Percentiles rank a stretch among this genome's conserved stretches.
Conservation (phyloP, 2,329 filamentous ascomycete species). For the Cladophialophora exuberans region DNA sequence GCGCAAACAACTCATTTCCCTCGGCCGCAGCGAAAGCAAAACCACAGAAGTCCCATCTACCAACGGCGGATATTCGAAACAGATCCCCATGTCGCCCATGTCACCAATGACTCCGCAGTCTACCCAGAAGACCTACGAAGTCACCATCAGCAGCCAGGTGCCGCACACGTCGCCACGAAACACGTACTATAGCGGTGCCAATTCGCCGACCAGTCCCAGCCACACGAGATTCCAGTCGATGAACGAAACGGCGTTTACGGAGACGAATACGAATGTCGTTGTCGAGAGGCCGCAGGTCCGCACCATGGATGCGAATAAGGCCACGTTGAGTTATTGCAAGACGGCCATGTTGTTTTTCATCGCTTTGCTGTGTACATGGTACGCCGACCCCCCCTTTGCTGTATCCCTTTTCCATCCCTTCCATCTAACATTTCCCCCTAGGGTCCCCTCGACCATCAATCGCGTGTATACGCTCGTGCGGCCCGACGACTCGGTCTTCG, state of each 20-base stretch:
- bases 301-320: conserved; percentile 39
- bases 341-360: conserved; percentile 46
- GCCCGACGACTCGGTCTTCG: conserved; percentile 54
- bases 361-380: conserved; percentile 48
- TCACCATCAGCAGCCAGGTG: conserved; percentile 26
- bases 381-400: no score
- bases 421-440: conserved; percentile 20
- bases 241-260: not conserved
- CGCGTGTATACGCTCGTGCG: conserved; percentile 71
- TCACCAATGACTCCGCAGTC: not conserved
- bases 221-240: conserved; percentile 12
- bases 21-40: conserved; percentile 10
- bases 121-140: conserved; percentile 17
- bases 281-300: conserved; percentile 6
- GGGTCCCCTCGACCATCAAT: conserved; percentile 73
- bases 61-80: conserved; percentile 11
- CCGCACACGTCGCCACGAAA: conserved; percentile 14
- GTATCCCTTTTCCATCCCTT: conserved; percentile 24
- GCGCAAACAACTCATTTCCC: conserved; percentile 59
- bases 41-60: not conserved
- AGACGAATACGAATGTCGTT: conserved; percentile 9
- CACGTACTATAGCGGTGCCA: conserved; percentile 9
- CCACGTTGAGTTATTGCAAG: conserved; percentile 45
- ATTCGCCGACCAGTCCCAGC: not conserved
- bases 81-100: not conserved